Evolutionary conservation across 352 stramenopile species (phyloP), one percentile per base, ranked within the genome.

Genomic region (Phytophthora ohioensis): DNA sequence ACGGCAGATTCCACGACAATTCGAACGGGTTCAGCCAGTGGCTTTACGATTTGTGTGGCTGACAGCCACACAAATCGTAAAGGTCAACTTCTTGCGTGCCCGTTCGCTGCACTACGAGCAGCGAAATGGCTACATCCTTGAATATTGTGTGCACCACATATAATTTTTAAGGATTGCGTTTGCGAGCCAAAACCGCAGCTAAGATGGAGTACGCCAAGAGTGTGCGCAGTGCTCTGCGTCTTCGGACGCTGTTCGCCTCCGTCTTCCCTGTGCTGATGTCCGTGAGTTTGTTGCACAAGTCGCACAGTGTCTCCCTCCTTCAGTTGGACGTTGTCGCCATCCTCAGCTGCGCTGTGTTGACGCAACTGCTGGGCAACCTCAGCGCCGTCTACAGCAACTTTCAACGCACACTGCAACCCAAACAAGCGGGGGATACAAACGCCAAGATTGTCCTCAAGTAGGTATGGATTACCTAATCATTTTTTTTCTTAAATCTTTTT

Each of bases 371-470:
- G 7, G 81, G 77, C 12, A 94, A 94, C 39, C 73, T 94, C 57
- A 94, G 87, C 65, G 69, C 63, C 3, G 74, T 93, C 32, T 93
- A 92, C 76, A 80, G 72, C 75, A 91, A 85, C 3, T 92, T 93
- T 60, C 85, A 91, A 38, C 83, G 85, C 27, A 69, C 82, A 3
- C 78, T 94, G 67, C 61, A 83, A 55, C 58, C 66, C 31, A 75
- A 90, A 65, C 72, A 88, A 62, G 69, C 55, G 6, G 69, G 59
- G 41, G 21, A 78, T 30, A 54, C 31, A 15, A 57, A 80, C 38
- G 61, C 9, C 21, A 81, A 76, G 51, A 88, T 92, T 56, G 73
- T 91, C 36, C 85, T 93, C 64, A 93, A 93, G 84, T 91, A 69
- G 15, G 73, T 64, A 52, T 31, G 8, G 11, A 31, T 17, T 38